Evolutionary conservation across 805 yeast species (phyloP), one percentile per base, ranked within the genome.

Genomic region (Middelhovenomyces tepae): DNA sequence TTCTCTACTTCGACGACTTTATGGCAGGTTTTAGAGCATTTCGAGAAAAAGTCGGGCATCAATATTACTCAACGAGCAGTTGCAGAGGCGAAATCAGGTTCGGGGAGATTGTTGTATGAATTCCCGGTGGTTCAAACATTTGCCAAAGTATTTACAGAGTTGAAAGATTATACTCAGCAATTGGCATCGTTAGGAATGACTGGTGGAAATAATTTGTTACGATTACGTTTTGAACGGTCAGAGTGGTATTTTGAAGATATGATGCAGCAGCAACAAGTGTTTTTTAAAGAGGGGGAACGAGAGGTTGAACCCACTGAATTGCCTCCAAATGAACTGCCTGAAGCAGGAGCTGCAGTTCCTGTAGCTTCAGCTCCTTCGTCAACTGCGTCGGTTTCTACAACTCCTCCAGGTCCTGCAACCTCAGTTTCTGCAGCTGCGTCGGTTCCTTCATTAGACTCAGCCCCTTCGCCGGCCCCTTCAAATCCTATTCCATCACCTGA

Each of bases 101-200:
- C 18, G 5, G 29, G 29, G 8, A 13, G 16, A 16, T 22, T 34
- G 7, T 13, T 31, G 13, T 47, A 47, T 32, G 47, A 42, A 25
- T 8, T 34, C 9, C 47, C 51, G 3, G 30, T 35, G 4, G 47
- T 47, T 7, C 49, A 47, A 28, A 24, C 38, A 23, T 46, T 47
- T 26, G 43, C 39, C 30, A 15, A 16, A 7, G 22, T 22, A 7
- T 27, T 43, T 11, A 27, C 32, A n/a, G 30, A 22, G 7, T 13
- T 47, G n/a, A 42, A 37, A 2, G 46, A 42, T 14, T 21, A 42
- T 23, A 35, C 40, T 11, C 32, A 40, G 23, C 17, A 41, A 10
- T 31, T 47, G 26, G 20, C 23, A 23, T 16, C 35, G 7, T 19
- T 46, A 9, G 51, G 51, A 2, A 28, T 47, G 15, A 31, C 15